phyloP scores from a whole-genome alignment of 2,329 filamentous ascomycete genomes.

The Aspergillus sojae region DNA sequence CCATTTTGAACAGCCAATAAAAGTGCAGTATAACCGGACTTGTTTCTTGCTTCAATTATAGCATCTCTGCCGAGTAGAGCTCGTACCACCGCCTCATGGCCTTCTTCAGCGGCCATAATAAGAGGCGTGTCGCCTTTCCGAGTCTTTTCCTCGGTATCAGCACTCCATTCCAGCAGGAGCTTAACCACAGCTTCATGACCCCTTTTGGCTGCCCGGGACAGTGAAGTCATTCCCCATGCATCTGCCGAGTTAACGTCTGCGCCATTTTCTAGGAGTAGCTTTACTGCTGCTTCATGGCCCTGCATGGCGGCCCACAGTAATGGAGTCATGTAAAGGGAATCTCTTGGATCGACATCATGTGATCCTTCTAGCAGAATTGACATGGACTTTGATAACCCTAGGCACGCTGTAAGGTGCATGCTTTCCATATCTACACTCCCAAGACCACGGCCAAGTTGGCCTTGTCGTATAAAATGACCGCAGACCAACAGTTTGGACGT shows the following conservation, averaged over 20 bases:
- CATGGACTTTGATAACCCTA: neutral
- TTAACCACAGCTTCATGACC: too few relatives aligned
- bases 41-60: neutral
- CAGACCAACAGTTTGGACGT: neutral
- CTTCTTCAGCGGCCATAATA: neutral
- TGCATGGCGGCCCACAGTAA: too few relatives aligned
- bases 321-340: too few relatives aligned
- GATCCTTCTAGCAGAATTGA: neutral
- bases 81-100: neutral
- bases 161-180: too few relatives aligned
- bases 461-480: neutral
- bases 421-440: neutral
- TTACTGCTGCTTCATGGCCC: too few relatives aligned
- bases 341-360: too few relatives aligned
- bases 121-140: neutral
- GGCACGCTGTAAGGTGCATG: neutral
- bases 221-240: too few relatives aligned
- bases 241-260: too few relatives aligned
- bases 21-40: neutral
- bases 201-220: too few relatives aligned
- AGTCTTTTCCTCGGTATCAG: too few relatives aligned
- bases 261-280: too few relatives aligned
- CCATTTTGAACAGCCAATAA: neutral
- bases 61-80: neutral
- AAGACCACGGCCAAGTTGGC: too few relatives aligned